Evolutionary conservation across 163 green algal species (phyloP).

Genomic region (Scenedesmus sp.): DNA sequence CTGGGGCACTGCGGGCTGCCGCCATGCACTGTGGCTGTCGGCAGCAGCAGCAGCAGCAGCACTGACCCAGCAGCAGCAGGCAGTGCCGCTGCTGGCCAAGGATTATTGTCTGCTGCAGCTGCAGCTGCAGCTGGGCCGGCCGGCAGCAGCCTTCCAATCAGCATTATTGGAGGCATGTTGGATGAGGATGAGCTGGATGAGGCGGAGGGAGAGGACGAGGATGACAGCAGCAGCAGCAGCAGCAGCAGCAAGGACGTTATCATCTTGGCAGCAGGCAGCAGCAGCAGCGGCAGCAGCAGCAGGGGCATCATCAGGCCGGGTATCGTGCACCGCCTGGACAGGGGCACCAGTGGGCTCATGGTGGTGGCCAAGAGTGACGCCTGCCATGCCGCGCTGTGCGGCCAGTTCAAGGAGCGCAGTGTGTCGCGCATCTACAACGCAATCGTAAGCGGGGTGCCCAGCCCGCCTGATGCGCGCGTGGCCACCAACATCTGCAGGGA

Average conservation of each 20-base stretch:
- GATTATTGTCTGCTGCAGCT: slow-evolving; percentile 18
- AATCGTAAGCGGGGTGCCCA: slow-evolving; percentile 64
- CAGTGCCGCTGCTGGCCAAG: neutral
- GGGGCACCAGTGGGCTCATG: slow-evolving; percentile 94
- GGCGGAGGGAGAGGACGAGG: slow-evolving; percentile 58
- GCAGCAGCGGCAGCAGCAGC: slow-evolving; percentile 10
- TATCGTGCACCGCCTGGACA: slow-evolving; percentile 98
- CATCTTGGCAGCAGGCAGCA: neutral
- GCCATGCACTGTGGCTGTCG: neutral
- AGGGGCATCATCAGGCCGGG: slow-evolving; percentile 82
- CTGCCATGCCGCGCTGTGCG: slow-evolving; percentile 64
- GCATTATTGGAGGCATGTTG: slow-evolving; percentile 5
- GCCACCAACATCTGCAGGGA: slow-evolving; percentile 79
- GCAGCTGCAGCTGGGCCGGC: neutral
- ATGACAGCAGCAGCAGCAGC: slow-evolving; percentile 28
- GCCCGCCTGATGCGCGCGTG: slow-evolving; percentile 63
- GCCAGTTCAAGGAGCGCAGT: slow-evolving; percentile 82
- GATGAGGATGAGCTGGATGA: slow-evolving; percentile 54
- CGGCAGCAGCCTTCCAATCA: neutral
- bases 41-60: slow-evolving; percentile 34
- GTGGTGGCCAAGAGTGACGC: slow-evolving; percentile 92
- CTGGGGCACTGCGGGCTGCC: slow-evolving; percentile 46
- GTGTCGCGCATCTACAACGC: slow-evolving; percentile 67
- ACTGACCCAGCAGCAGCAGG: slow-evolving; percentile 12
- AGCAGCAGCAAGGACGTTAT: neutral